Evolutionary conservation across 73 alveolate genomes (phyloP), one percentile per base, ranked within the genome.

Genomic region (Paramecium caudatum): DNA sequence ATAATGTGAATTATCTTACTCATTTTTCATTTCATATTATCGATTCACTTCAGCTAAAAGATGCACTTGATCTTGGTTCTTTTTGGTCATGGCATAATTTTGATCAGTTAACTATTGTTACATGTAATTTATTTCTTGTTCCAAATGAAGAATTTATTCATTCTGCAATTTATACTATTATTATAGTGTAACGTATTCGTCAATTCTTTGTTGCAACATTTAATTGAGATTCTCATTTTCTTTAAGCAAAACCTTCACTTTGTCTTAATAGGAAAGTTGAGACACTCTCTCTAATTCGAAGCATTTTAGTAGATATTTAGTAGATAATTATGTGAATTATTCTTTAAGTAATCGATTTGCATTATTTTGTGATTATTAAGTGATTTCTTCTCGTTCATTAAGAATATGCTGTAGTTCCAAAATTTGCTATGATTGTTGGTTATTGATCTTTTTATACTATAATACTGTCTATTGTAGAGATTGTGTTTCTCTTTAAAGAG

Each of bases 371-470:
- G 36, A 74, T 8, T 74, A 33, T 16, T 21, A 15, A 74, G 36
- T 74, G 5, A 74, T 39, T 74, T 74, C 88, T 74, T 74, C 69
- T 43, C 88, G 36, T 19, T 74, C 88, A 74, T 74, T 74, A 0
- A 74, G 32, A 21, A 74, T 37, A 41, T 74, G 19, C 43, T 74
- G 12, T 13, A 74, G 43, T 74, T 74, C 88, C 32, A 37, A 27
- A 0, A 74, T 39, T 43, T 74, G 5, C 15, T 74, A 21, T 39
- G 88, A 74, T 74, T 74, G 34, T 43, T 74, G 43, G 19, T 74
- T 37, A 74, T 74, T 74, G 23, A 74, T 39, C 43, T 19, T 37
- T 41, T 74, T 74, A 27, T 74, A 74, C 43, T 74, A 74, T 21
- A 27, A 3, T 1, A 74, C 30, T 2, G 88, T 41, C 19, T 36